These are phyloP conservation scores for Wickerhamiella hasegawae DNA, from an alignment of 805 yeast genomes.

Conservation along the genomic window DNA sequence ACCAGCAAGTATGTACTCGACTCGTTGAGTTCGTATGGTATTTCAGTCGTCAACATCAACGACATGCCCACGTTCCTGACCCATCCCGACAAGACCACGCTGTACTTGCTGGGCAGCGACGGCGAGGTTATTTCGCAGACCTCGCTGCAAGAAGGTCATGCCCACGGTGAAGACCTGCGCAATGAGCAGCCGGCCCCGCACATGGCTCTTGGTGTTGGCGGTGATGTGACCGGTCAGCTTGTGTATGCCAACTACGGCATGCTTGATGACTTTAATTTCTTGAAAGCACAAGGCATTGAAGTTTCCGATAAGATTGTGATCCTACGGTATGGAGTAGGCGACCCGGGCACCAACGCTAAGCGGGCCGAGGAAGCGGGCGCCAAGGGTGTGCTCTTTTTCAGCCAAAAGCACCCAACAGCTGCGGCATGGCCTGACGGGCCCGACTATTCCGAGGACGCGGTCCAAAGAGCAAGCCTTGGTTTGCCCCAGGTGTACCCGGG, in stretches of 20 bases:
- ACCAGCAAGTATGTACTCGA: conserved; percentile 50
- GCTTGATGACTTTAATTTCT: conserved; percentile 31
- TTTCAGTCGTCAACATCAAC: conserved; percentile 34
- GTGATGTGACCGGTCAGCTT: conserved; percentile 35
- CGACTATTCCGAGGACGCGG: conserved; percentile 27
- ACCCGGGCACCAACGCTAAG: conserved; percentile 35
- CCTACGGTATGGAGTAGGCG: conserved; percentile 38
- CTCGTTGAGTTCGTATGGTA: conserved; percentile 40
- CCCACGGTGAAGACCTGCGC: conserved; percentile 17
- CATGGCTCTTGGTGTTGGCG: conserved; percentile 45
- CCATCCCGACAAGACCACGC: conserved; percentile 36
- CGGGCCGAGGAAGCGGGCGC: conserved; percentile 44
- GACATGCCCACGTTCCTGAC: conserved; percentile 43
- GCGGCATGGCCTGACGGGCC: conserved; percentile 20
- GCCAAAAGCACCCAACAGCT: conserved; percentile 21
- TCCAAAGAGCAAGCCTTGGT: conserved; percentile 29
- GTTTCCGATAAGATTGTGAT: conserved; percentile 39
- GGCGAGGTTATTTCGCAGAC: conserved; percentile 20
- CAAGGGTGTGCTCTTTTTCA: conserved; percentile 51
- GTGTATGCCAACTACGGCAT: conserved; percentile 58
- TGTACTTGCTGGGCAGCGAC: conserved; percentile 15
- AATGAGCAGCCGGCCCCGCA: conserved; percentile 18
- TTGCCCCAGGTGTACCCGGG: conserved; percentile 51
- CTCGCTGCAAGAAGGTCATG: conserved; percentile 19
- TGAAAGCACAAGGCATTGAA: conserved; percentile 23